A percentile compares a stretch with the other conserved stretches of the same genome.
Evolutionary conservation across 2,329 filamentous ascomycete species (phyloP).

Genomic region (Penicillium sp.): DNA sequence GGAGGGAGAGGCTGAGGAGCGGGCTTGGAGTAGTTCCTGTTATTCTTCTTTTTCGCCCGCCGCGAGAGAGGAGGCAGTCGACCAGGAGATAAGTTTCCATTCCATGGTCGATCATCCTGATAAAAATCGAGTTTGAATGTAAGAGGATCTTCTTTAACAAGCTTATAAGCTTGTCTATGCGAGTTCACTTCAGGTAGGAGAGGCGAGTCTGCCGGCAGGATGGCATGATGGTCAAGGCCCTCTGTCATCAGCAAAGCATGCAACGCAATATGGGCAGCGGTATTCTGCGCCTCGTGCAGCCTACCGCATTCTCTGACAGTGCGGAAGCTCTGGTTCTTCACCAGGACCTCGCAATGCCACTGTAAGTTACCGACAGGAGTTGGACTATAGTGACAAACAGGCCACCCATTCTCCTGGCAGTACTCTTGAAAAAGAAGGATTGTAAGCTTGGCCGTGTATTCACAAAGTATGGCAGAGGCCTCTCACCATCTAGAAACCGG

Average conservation of each 20-base stretch:
- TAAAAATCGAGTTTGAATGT: too few relatives aligned
- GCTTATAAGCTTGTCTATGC: too few relatives aligned
- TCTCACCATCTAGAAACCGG: constrained; percentile 33
- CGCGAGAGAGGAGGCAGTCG: too few relatives aligned
- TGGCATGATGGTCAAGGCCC: neutral
- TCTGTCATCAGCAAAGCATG: constrained; percentile 26
- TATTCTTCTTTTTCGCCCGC: too few relatives aligned
- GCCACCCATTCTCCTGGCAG: constrained; percentile 10
- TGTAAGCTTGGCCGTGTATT: neutral
- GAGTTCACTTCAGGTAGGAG: too few relatives aligned
- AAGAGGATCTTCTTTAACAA: too few relatives aligned
- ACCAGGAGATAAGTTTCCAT: too few relatives aligned
- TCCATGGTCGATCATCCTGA: too few relatives aligned
- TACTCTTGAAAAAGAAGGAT: constrained; percentile 23
- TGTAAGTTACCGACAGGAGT: neutral
- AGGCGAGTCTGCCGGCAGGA: neutral
- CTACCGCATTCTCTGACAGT: constrained; percentile 23
- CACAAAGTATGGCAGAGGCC: too few relatives aligned
- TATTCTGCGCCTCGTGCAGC: constrained; percentile 32
- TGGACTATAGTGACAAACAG: neutral
- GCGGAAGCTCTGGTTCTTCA: constrained; percentile 20
- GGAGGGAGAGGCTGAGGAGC: too few relatives aligned
- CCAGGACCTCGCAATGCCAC: constrained; percentile 33
- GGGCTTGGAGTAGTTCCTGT: too few relatives aligned
- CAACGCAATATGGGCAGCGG: constrained; percentile 33